phyloP scores from a whole-genome alignment of 495 filamentous ascomycete genomes.

The Tuber microsphaerosporum region DNA sequence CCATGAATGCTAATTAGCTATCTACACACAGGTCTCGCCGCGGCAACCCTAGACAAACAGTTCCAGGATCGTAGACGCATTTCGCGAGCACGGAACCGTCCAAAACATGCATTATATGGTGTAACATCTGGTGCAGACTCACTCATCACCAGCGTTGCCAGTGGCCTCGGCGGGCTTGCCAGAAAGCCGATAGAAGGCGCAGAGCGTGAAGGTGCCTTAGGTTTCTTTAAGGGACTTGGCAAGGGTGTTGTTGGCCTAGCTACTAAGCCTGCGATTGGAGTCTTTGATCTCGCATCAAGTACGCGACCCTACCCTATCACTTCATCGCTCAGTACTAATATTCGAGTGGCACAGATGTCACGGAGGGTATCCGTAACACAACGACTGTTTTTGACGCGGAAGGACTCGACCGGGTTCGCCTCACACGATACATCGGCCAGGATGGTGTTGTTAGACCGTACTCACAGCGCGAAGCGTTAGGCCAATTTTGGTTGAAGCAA shows the following conservation, averaged over 20 bases:
- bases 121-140: slow-evolving; percentile 93
- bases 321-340: slow-evolving; percentile 33
- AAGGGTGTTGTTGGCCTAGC: slow-evolving; percentile 88
- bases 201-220: slow-evolving; percentile 85
- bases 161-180: slow-evolving; percentile 84
- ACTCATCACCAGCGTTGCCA: slow-evolving; percentile 83
- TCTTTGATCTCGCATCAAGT: slow-evolving; percentile 88
- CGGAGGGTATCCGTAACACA: slow-evolving; percentile 94
- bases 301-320: background rate
- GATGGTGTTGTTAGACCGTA: slow-evolving; percentile 94
- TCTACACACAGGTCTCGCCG: slow-evolving; percentile 55
- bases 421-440: slow-evolving; percentile 80
- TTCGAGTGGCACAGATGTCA: slow-evolving; percentile 54
- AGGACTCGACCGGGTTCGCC: slow-evolving; percentile 84
- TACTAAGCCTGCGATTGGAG: slow-evolving; percentile 93
- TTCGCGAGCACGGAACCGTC: slow-evolving; percentile 83
- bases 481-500: slow-evolving; percentile 98
- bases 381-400: slow-evolving; percentile 95
- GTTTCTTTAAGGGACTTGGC: slow-evolving; percentile 95
- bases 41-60: slow-evolving; percentile 94
- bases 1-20: background rate
- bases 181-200: slow-evolving; percentile 90
- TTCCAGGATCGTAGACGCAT: slow-evolving; percentile 95
- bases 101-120: slow-evolving; percentile 93
- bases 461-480: slow-evolving; percentile 88